phyloP scores from a whole-genome alignment of 352 stramenopile genomes.

The Globisporangium lucens region DNA sequence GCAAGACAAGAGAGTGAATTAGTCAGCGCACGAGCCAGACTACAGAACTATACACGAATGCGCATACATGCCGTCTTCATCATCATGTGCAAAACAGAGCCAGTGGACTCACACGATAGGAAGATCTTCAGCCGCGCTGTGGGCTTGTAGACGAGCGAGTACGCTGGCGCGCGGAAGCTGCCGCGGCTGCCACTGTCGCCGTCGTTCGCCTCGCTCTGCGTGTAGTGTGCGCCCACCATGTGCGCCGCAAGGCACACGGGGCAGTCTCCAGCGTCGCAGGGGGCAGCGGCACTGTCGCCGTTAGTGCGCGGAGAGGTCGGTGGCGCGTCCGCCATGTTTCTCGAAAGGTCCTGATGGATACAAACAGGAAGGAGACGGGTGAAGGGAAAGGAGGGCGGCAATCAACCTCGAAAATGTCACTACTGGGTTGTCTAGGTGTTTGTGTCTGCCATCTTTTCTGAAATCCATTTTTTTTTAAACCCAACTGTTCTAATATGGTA shows the following conservation, averaged over 20 bases:
- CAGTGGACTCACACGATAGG: slow-evolving; percentile 45
- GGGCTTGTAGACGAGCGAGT: slow-evolving; percentile 39
- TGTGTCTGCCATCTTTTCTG: no score
- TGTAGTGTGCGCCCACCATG: slow-evolving; percentile 2
- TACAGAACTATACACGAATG: no score
- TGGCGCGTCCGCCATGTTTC: not conserved
- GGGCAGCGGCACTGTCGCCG: not conserved
- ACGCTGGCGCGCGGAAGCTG: not conserved
- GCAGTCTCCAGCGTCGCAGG: slow-evolving; percentile 10
- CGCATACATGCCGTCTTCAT: not conserved
- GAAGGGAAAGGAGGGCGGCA: no score
- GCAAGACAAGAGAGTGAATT: not conserved
- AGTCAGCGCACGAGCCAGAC: not conserved
- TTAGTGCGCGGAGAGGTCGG: not conserved
- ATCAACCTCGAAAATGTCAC: no score
- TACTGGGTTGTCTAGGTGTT: no score
- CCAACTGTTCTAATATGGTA: no score
- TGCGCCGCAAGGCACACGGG: slow-evolving; percentile 17
- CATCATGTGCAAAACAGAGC: not conserved
- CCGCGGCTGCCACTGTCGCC: not conserved
- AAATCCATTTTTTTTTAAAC: no score
- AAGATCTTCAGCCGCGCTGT: slow-evolving; percentile 66
- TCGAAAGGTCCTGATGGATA: not conserved
- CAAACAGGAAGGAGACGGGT: not conserved
- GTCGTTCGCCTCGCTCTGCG: slow-evolving; percentile 5